Evolutionary conservation across 371 early-diverging fungal species (phyloP), one percentile per base, ranked within the genome.

Genomic region (Syncephalastrum monosporum): DNA sequence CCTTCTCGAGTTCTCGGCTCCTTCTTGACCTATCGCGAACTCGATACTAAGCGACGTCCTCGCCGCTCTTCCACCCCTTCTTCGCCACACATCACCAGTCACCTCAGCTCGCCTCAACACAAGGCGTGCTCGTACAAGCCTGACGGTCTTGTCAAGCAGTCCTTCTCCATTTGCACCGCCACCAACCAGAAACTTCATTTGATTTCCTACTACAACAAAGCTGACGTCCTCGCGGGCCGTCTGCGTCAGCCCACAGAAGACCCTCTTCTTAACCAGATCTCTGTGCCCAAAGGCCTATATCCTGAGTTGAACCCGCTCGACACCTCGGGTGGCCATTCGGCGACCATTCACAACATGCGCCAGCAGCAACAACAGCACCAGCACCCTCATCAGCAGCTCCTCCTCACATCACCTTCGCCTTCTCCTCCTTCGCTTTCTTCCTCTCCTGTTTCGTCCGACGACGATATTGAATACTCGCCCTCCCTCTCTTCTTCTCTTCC

Each of bases 1-100:
- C 91, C 94, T 1, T 88, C 88, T 53, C 82, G 95, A 38, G 89
- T 90, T 2, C 75, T 83, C n/a, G 91, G 91, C n/a, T 86, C 84
- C 58, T 92, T 92, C 62, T 62, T 92, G 15, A 91, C 89, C 7
- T 92, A 92, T 59, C 83, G 87, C 49, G 91, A 92, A 63, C 76
- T 90, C 3, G 87, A 86, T 45, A 82, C 83, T 42, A 75, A 84
- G 25, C 69, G 76, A 19, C 69, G 64, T 3, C 66, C 66, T 12
- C 48, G 81, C 41, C 69, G 70, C 1, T 52, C 56, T 48, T 57
- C 63, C 16, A 50, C 57, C 4, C 44, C 61, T 19, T 16, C 42
- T 38, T 33, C 38, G 38, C 38, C 38, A 33, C 38, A 33, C 38
- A 2, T 10, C 56, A 33, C 7, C 38, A 33, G 12, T 33, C 38